Evolutionary conservation across 495 filamentous ascomycete genomes (phyloP).

Genomic region (Neurospora sp.): DNA sequence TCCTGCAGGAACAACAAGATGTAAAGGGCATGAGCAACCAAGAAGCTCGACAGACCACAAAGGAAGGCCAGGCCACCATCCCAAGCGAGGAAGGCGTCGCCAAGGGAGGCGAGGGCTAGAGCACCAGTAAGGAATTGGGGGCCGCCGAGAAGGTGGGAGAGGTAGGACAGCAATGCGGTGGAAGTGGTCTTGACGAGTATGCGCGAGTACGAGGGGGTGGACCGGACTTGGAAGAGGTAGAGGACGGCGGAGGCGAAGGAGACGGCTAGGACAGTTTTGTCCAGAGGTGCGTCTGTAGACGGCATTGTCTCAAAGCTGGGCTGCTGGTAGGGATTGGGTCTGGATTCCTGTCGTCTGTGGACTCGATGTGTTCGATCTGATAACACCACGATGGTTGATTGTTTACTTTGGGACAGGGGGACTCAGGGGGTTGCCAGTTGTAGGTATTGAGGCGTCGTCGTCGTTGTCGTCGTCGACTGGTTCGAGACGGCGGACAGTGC

Average conservation of each 20-base stretch:
- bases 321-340: not conserved
- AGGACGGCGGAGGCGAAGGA: conserved; percentile 8
- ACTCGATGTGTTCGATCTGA: not conserved
- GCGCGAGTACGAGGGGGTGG: conserved; percentile 7
- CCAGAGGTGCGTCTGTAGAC: not conserved
- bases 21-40: conserved; percentile 18
- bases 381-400: not conserved
- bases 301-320: too few relatives aligned
- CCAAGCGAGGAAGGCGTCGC: conserved; percentile 20
- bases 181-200: conserved; percentile 17
- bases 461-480: not conserved
- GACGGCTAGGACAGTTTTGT: conserved; percentile 9
- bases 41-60: conserved; percentile 15
- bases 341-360: not conserved
- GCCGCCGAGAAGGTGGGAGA: not conserved
- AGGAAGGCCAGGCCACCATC: conserved; percentile 16
- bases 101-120: conserved; percentile 13
- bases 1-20: conserved; percentile 10
- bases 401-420: not conserved
- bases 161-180: conserved; percentile 13
- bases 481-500: not conserved
- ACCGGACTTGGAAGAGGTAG: conserved; percentile 11
- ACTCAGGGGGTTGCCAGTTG: not conserved
- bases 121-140: conserved; percentile 7
- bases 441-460: not conserved